phyloP scores from a whole-genome alignment of 495 filamentous ascomycete genomes.

The Penicillium herquei region DNA sequence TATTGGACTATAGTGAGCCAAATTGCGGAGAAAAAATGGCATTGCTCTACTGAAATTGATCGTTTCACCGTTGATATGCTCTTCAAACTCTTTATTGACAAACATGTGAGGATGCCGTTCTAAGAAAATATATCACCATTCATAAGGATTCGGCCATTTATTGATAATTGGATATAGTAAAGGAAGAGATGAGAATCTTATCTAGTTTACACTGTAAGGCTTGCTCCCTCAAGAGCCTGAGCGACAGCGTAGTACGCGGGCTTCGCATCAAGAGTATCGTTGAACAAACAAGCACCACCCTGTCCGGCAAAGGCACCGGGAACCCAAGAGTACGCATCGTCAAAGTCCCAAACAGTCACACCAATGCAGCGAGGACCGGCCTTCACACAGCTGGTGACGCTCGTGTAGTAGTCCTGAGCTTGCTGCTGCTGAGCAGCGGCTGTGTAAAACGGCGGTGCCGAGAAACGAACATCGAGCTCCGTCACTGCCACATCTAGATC shows the following conservation, averaged over 20 bases:
- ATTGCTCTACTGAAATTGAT: too few relatives aligned
- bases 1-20: too few relatives aligned
- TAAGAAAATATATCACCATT: too few relatives aligned
- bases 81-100: too few relatives aligned
- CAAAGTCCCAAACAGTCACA: constrained; percentile 58
- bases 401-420: constrained; percentile 50
- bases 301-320: constrained; percentile 46
- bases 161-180: too few relatives aligned
- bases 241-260: constrained; percentile 44
- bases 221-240: constrained; percentile 17
- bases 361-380: constrained; percentile 55
- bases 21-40: too few relatives aligned
- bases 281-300: constrained; percentile 44
- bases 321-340: constrained; percentile 56
- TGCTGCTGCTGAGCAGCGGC: constrained; percentile 47
- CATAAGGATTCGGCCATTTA: too few relatives aligned
- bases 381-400: constrained; percentile 51
- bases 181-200: background rate
- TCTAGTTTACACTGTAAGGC: constrained; percentile 18
- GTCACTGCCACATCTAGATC: constrained; percentile 61
- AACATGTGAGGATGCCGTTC: too few relatives aligned
- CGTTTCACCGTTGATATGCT: too few relatives aligned
- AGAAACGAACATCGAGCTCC: constrained; percentile 58
- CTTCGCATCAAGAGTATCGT: constrained; percentile 48
- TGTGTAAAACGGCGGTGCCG: constrained; percentile 23